Base-by-base conservation (phyloP, 108 stramenopile genomes). In the Pseudonitzschia multiseries region DNA sequence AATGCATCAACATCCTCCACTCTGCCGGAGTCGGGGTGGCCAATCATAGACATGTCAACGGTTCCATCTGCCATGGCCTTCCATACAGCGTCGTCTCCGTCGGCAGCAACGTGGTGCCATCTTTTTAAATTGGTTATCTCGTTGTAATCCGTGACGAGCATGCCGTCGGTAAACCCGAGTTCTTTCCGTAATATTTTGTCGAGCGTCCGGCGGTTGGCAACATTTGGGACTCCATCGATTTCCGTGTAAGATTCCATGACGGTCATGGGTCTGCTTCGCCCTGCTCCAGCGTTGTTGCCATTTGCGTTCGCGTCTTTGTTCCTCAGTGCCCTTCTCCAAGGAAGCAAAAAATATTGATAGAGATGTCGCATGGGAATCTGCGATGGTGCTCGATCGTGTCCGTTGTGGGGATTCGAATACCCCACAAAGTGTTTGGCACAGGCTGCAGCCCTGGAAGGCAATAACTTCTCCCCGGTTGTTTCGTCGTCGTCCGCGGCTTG, bases 1-100 rank as follows among this genome's bases (percentile, higher is more conserved):
- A 68, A 75, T 24, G 79, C 65, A 27, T 65, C 21, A 57, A 87
- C 89, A 1, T 62, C 82, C 24, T 83, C 83, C 5, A 65, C 72
- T 21, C 79, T 69, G 64, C 6, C 29, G 36, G 8, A 8, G 52
- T 52, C n/a, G 52, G 18, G 52, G 13, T 69, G 80, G 8, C 87
- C 87, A 51, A 88, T 80, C 89, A 90, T 91, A 57, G 84, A 84
- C 91, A 95, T 93, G 65, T 95, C 94, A 26, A 95, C 87, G 54
- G 77, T 83, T 26, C 89, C 90, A 50, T 91, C 88, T 44, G 41
- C 15, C 70, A 93, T 72, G 32, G 89, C 63, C 41, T 85, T 43
- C n/a, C 57, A 24, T 9, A 89, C 72, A 24, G 93, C 85, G 26
- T 93, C 76, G 8, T 62, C 70, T 9, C 48, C 17, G 29, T 64